Evolutionary conservation across 495 filamentous ascomycete species (phyloP).

Genomic region (Xylaria venustula): DNA sequence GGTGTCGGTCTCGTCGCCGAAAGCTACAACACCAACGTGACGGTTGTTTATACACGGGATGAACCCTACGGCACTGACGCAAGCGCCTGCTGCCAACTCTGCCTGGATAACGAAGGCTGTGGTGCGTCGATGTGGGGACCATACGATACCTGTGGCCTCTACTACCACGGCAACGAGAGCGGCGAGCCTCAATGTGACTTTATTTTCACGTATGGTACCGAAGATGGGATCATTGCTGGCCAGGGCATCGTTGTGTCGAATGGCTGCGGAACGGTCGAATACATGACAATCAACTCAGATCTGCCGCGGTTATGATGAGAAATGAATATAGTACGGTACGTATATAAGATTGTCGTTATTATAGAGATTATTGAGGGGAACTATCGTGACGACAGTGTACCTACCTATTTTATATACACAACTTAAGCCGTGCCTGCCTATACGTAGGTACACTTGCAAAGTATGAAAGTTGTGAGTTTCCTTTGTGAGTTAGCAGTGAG

Average conservation of each 20-base stretch:
- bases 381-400: too few relatives aligned
- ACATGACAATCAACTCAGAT: too few relatives aligned
- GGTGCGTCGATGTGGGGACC: slow-evolving; percentile 58
- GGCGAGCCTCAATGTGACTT: slow-evolving; percentile 18
- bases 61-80: slow-evolving; percentile 13
- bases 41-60: slow-evolving; percentile 21
- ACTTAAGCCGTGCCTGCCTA: too few relatives aligned
- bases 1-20: slow-evolving; percentile 18
- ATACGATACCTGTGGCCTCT: slow-evolving; percentile 34
- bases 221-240: slow-evolving; percentile 12
- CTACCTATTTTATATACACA: too few relatives aligned
- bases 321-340: too few relatives aligned
- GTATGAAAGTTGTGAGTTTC: too few relatives aligned
- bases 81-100: slow-evolving; percentile 26
- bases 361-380: too few relatives aligned
- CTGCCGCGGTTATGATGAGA: too few relatives aligned
- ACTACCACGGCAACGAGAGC: slow-evolving; percentile 33
- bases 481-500: too few relatives aligned
- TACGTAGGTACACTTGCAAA: too few relatives aligned
- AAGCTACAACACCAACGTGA: slow-evolving; percentile 19
- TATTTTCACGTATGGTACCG: slow-evolving; percentile 20
- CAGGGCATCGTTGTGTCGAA: slow-evolving; percentile 22
- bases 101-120: slow-evolving; percentile 53
- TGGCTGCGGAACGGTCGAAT: slow-evolving; percentile 22
- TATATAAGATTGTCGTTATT: too few relatives aligned